phyloP scores from a whole-genome alignment of 2,329 filamentous ascomycete genomes.

The Ceratocystis eucalypticola region DNA sequence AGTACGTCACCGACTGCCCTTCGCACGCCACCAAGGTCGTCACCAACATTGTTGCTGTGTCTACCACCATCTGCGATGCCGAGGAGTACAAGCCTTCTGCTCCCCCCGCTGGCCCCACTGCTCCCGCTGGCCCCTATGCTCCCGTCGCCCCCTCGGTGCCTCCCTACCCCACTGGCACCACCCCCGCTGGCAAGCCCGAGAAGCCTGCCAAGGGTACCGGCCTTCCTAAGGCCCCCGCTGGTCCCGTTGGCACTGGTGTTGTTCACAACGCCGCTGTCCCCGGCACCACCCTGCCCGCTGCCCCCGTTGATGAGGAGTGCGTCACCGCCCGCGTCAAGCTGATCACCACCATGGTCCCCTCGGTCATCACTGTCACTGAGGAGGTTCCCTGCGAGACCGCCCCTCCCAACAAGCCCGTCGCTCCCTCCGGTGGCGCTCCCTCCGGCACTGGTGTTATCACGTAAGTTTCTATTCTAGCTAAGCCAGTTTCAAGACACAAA shows the following conservation, averaged over 20 bases:
- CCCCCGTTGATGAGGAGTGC: slow-evolving; percentile 23
- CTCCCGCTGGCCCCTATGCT: slow-evolving; percentile 10
- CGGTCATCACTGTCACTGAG: slow-evolving; percentile 35
- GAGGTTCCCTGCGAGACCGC: slow-evolving; percentile 30
- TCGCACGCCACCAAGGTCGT: slow-evolving; percentile 28
- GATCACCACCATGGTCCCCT: slow-evolving; percentile 42
- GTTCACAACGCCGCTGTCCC: slow-evolving; percentile 17
- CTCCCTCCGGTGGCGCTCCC: slow-evolving; percentile 28
- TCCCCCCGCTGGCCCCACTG: slow-evolving; percentile 16
- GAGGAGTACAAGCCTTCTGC: slow-evolving; percentile 14
- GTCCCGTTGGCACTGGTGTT: slow-evolving; percentile 16
- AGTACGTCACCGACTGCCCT: slow-evolving; percentile 50
- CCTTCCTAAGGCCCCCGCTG: slow-evolving; percentile 17
- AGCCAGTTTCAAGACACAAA: neutral
- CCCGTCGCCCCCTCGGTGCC: slow-evolving; percentile 10
- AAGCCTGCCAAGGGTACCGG: neutral
- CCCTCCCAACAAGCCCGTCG: slow-evolving; percentile 23
- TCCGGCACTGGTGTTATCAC: slow-evolving; percentile 31
- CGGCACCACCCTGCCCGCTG: slow-evolving; percentile 20
- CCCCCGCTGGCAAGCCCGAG: slow-evolving; percentile 11
- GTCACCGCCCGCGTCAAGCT: slow-evolving; percentile 33
- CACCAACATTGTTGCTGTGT: slow-evolving; percentile 29
- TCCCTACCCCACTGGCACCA: slow-evolving; percentile 17
- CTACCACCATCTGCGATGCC: slow-evolving; percentile 32
- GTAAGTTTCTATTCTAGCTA: slow-evolving; percentile 21